Base-by-base conservation (phyloP, 1,284 basidiomycete species). In the Ustilago shanxiensis region DNA sequence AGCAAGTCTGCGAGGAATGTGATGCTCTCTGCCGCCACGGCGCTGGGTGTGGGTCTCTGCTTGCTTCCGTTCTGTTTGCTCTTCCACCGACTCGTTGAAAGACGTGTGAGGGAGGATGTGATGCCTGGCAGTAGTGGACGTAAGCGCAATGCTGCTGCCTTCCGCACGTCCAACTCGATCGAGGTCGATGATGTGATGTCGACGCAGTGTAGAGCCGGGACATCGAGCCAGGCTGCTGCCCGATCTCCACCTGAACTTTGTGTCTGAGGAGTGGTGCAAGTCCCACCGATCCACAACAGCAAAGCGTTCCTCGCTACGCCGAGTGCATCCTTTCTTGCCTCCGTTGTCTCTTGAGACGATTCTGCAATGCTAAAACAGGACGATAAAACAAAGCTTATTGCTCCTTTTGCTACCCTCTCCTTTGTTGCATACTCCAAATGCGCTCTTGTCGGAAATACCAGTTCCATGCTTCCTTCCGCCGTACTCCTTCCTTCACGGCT, bases 231-330 rank as follows among this genome's bases (percentile, higher is more conserved):
- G 2, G n/a, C 16, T 26, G 3, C 13, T 41, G 20, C 26, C 16
- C 37, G n/a, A 26, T 49, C 31, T 18, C 28, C 18, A n/a, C 9
- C 24, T 20, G 7, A 20, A 16, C 22, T 41, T 26, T 24, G 22
- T 11, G 44, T 9, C 2, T 49, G 26, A 8, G 61, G 61, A 8
- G 55, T 8, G 10, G 51, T 20, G 29, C 71, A 73, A 13, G 49
- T 29, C 4, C 73, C 65, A 2, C 73, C 73, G 20, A 77, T 74
- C 75, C 75, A 77, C 1, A 73, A 11, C 18, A 71, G 24, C n/a
- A 74, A 44, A 4, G 64, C 52, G 16, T 57, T 18, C 4, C 51
- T 49, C 7, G 75, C 71, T 11, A 68, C 55, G 0, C 29, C 4
- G 3, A 77, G 14, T 1, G 71, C 64, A 41, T 51, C 22, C 9